Base-by-base conservation (phyloP, 345 rosid species). In the Acer campestre region DNA sequence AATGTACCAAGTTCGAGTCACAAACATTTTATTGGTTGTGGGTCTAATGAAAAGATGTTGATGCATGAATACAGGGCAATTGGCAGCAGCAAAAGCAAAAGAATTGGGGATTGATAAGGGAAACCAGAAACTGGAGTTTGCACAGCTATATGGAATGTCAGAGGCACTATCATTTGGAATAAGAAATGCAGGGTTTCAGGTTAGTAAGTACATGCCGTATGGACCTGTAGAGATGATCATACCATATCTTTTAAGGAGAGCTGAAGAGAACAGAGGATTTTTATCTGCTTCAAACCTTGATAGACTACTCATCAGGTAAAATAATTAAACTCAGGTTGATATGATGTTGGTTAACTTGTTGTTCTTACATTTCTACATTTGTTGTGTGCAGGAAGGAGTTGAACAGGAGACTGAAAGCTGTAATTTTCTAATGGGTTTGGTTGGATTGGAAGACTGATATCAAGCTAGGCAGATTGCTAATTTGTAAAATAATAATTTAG, bases 131-230 rank as follows among this genome's bases (percentile, higher is more conserved):
- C 86, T 95, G 4, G 98, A 88, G 77, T 95, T 95, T 75, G 99
- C 98, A 5, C 99, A 95, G 82, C 81, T 95, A 1, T 91, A 92
- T 17, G 99, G 99, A 29, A 95, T 95, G 98, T 84, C 97, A 0
- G 98, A 95, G 23, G 89, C 94, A 5, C 82, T 91, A 69, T 93
- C 98, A 3, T 88, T 83, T n/a, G 93, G 94, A 9, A 77, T 93
- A 75, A 87, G 80, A 80, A 92, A 91, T 73, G 97, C 94, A 10
- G 99, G 99, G 73, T 92, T 95, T 83, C 88, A 82, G 58, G 97
- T 95, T 5, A 92, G 98, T 81, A 95, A 96, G 75, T 96, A 94
- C 77, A 87, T 91, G 91, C 98, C 99, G 0, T 96, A 80, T 22
- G 99, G 98, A 55, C 90, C 92, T 0, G 84, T 96, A 1, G 97